Conservation (phyloP, 495 filamentous ascomycete species). For the Saxophila tyrrhenica region DNA sequence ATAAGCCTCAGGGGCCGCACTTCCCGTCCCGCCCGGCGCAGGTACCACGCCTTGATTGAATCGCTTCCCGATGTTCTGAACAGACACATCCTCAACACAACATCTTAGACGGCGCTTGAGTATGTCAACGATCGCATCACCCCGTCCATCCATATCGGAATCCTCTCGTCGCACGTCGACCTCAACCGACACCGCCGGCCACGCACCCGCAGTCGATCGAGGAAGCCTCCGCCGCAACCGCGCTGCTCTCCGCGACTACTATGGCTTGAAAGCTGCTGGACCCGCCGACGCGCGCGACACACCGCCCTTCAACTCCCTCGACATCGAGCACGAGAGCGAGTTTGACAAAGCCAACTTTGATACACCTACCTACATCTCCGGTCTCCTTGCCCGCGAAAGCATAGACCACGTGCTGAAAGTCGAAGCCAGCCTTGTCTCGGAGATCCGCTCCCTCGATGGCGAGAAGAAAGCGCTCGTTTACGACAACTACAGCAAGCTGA, state of each 20-base stretch:
- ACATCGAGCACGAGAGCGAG: constrained; percentile 35
- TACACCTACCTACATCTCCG: constrained; percentile 47
- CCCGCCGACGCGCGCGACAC: constrained; percentile 21
- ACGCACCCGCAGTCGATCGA: constrained; percentile 31
- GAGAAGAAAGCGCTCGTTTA: constrained; percentile 96
- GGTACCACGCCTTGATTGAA: no score
- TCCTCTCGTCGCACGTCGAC: constrained; percentile 63
- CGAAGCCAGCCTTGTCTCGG: constrained; percentile 53
- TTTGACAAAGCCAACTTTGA: constrained; percentile 49
- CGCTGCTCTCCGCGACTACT: constrained; percentile 85
- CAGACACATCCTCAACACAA: no score
- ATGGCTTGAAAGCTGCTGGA: constrained; percentile 57
- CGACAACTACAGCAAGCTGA: constrained; percentile 95
- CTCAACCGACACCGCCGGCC: constrained; percentile 50
- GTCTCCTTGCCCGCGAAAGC: constrained; percentile 51
- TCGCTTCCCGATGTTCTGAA: no score
- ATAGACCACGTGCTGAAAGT: constrained; percentile 52
- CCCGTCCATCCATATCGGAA: constrained; percentile 47
- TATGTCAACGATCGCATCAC: constrained; percentile 54
- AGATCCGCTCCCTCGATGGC: constrained; percentile 82
- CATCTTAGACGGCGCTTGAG: no score
- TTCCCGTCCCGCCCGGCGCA: background rate
- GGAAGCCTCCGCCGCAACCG: constrained; percentile 50
- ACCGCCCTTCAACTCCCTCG: constrained; percentile 8
- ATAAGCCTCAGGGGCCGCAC: no score